A percentile compares a stretch with the other conserved stretches of the same genome.
These are phyloP conservation scores for Kluyveromyces sp. DNA, from an alignment of 1,139 yeast species.

Conservation along the genomic window DNA sequence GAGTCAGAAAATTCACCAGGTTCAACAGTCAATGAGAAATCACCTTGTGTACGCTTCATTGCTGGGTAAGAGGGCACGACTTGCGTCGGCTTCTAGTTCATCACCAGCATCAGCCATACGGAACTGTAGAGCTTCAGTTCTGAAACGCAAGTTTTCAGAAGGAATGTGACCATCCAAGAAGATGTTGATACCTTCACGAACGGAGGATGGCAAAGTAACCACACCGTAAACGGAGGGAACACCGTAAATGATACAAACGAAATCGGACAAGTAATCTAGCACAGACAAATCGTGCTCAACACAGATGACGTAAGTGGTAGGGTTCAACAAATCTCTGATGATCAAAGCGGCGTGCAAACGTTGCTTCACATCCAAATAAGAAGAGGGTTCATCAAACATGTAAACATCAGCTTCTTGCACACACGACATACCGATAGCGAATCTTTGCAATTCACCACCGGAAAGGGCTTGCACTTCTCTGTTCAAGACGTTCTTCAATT, in stretches of 20 bases:
- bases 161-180: conserved; percentile 97
- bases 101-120: conserved; percentile 91
- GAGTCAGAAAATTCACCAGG: conserved; percentile 91
- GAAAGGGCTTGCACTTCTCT: conserved; percentile 86
- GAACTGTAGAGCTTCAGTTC: conserved; percentile 91
- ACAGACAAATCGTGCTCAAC: conserved; percentile 99
- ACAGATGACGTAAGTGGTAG: conserved; percentile 79
- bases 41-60: conserved; percentile 91
- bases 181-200: conserved; percentile 97
- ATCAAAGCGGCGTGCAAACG: conserved; percentile 95
- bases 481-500: conserved; percentile 61
- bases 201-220: conserved; percentile 90
- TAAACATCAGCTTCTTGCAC: conserved; percentile 91
- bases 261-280: conserved; percentile 91
- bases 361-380: conserved; percentile 95
- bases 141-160: conserved; percentile 91
- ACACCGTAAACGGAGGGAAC: conserved; percentile 98
- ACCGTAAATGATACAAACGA: conserved; percentile 92
- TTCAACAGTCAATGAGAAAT: conserved; percentile 74
- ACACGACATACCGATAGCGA: conserved; percentile 96
- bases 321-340: conserved; percentile 72
- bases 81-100: conserved; percentile 65
- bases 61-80: conserved; percentile 68
- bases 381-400: conserved; percentile 99
- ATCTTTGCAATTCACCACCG: conserved; percentile 98